Evolutionary conservation across 192 early-diverging fungal genomes (phyloP).

Genomic region (Helicostylum pulchrum): DNA sequence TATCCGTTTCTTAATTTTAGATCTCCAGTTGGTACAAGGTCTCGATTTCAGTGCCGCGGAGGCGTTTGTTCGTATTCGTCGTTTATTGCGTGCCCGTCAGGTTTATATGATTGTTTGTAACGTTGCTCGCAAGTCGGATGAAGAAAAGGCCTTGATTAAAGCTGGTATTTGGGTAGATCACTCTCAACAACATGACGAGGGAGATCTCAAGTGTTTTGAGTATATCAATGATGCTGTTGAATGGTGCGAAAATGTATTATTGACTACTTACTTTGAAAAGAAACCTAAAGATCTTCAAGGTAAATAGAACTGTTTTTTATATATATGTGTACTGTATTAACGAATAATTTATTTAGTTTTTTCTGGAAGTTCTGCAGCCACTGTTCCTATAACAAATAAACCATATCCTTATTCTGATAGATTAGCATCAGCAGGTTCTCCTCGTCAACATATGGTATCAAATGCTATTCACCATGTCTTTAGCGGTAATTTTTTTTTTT

Average conservation of each 20-base stretch:
- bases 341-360: neutral
- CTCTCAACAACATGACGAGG: slow-evolving; percentile 3
- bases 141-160: slow-evolving; percentile 62
- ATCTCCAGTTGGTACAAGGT: slow-evolving; percentile 82
- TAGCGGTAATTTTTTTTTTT: slow-evolving; percentile 16
- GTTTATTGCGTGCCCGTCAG: slow-evolving; percentile 61
- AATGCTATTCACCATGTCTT: slow-evolving; percentile 28
- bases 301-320: slow-evolving; percentile 8
- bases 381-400: neutral
- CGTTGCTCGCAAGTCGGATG: slow-evolving; percentile 59
- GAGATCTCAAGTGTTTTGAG: slow-evolving; percentile 70
- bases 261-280: slow-evolving; percentile 72
- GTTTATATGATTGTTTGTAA: slow-evolving; percentile 85
- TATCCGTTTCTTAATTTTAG: slow-evolving; percentile 86
- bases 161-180: slow-evolving; percentile 65
- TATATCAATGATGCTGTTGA: slow-evolving; percentile 87
- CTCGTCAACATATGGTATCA: slow-evolving; percentile 32
- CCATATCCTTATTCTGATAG: slow-evolving; percentile 5
- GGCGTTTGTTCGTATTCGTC: slow-evolving; percentile 81
- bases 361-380: neutral
- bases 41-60: slow-evolving; percentile 91
- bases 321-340: neutral
- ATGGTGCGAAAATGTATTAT: slow-evolving; percentile 89
- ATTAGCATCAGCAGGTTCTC: slow-evolving; percentile 5
- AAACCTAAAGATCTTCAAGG: slow-evolving; percentile 26